These are phyloP conservation scores for Pythium graminicola DNA, from an alignment of 352 stramenopile species.

Conservation along the genomic window DNA sequence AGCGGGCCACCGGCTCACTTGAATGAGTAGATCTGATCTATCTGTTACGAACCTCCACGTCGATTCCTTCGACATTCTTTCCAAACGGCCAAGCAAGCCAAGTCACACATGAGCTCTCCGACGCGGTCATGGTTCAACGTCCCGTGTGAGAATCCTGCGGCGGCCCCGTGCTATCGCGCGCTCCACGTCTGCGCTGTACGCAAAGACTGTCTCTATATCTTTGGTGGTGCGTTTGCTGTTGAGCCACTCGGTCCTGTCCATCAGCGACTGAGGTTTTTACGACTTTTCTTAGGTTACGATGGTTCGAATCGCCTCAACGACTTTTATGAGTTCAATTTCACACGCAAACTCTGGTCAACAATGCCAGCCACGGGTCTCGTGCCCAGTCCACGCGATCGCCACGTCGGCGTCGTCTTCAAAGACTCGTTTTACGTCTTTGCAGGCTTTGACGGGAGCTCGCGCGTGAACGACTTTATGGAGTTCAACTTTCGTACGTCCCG, in stretches of 20 bases:
- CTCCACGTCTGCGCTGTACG: slow-evolving; percentile 89
- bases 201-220: slow-evolving; percentile 92
- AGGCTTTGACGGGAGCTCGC: slow-evolving; percentile 89
- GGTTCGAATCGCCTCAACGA: slow-evolving; percentile 91
- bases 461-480: slow-evolving; percentile 94
- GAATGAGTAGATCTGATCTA: not conserved
- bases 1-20: not conserved
- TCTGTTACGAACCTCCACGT: slow-evolving; percentile 7
- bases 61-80: not conserved
- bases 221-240: slow-evolving; percentile 80
- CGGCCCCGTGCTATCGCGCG: slow-evolving; percentile 87
- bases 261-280: no score
- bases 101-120: slow-evolving; percentile 33
- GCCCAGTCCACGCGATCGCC: slow-evolving; percentile 90
- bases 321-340: slow-evolving; percentile 92
- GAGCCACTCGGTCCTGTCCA: no score
- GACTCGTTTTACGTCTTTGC: slow-evolving; percentile 94
- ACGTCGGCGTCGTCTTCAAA: slow-evolving; percentile 91
- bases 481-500: slow-evolving; percentile 86
- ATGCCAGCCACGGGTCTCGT: slow-evolving; percentile 55
- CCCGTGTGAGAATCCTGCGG: slow-evolving; percentile 72
- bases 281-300: slow-evolving; percentile 91
- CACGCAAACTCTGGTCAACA: slow-evolving; percentile 67
- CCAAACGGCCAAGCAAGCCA: no score
- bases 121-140: slow-evolving; percentile 67